Evolutionary conservation across 2,329 filamentous ascomycete species (phyloP), one percentile per base, ranked within the genome.

Genomic region (Colletotrichum lini): DNA sequence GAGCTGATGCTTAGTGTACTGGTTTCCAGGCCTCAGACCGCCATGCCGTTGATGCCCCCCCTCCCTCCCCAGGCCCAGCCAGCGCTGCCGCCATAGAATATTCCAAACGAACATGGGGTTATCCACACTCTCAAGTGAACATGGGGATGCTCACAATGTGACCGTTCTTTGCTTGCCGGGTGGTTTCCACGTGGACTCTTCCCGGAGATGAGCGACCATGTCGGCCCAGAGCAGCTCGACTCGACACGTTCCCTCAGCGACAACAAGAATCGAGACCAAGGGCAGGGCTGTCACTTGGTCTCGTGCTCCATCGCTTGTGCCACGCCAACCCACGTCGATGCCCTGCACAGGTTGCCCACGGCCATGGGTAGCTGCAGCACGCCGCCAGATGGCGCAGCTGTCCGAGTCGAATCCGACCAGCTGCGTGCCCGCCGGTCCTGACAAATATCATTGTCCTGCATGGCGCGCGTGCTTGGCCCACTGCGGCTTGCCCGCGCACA

Each of bases 341-440:
- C 45, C 10, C 13, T 45, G 23, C 52, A 65, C 30, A 26, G 26
- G 26, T 26, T 26, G 26, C 26, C 26, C 26, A 26, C 4, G 26
- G 26, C 26, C n/a, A 40, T 45, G 57, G 64, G n/a, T 7, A 45
- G 63, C 67, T 70, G 67, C 64, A 62, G 44, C 57, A 52, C 6
- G 57, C 44, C 8, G 26, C 30, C 47, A 70, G 62, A 66, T 66
- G 47, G 38, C 47, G 67, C 68, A 44, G 64, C 44, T n/a, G 23
- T 26, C 68, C 64, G 57, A 21, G 62, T 52, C 7, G 23, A 21
- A 67, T 45, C 7, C 35, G 50, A 62, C 61, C 50, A 40, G 42
- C 57, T 62, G 68, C 64, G 62, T 44, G 15, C 21, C 1, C 8
- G 18, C n/a, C 49, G 15, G 26, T 15, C 62, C 62, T 61, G 44